Evolutionary conservation across 2,329 filamentous ascomycete species (phyloP).

Genomic region (Corinectria fuckeliana): DNA sequence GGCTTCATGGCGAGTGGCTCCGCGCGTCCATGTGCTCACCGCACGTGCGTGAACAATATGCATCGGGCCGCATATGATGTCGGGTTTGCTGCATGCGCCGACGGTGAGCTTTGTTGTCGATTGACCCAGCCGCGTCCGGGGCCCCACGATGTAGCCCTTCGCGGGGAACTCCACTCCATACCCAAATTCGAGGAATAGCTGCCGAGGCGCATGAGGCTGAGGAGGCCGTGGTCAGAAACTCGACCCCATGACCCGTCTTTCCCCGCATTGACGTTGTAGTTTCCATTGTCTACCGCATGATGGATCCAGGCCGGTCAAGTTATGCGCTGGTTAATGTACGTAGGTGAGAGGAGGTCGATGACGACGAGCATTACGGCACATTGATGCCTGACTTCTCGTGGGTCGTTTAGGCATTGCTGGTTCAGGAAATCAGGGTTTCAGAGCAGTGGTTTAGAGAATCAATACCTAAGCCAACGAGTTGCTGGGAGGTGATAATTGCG

Average conservation of each 20-base stretch:
- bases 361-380: neutral
- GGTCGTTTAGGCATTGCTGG: neutral
- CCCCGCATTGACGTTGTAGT: constrained; percentile 10
- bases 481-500: neutral
- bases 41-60: constrained; percentile 14
- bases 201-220: constrained; percentile 15
- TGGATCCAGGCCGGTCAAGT: constrained; percentile 2
- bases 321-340: constrained; percentile 1
- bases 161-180: constrained; percentile 5
- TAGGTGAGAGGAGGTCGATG: constrained; percentile 1
- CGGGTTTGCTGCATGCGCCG: constrained; percentile 2
- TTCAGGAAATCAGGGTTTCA: neutral
- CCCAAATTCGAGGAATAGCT: constrained; percentile 1
- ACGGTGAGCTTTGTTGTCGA: constrained; percentile 6
- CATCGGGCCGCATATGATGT: constrained; percentile 9
- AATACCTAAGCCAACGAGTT: neutral
- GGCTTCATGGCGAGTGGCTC: neutral
- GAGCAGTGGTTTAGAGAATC: neutral
- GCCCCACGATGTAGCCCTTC: constrained; percentile 5
- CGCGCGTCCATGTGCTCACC: constrained; percentile 11
- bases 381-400: constrained; percentile 17
- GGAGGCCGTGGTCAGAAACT: constrained; percentile 14
- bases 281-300: constrained; percentile 2
- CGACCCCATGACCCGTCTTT: constrained; percentile 10
- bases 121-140: constrained; percentile 6